phyloP scores from a whole-genome alignment of 352 stramenopile genomes.

The Phytophthora idaei region DNA sequence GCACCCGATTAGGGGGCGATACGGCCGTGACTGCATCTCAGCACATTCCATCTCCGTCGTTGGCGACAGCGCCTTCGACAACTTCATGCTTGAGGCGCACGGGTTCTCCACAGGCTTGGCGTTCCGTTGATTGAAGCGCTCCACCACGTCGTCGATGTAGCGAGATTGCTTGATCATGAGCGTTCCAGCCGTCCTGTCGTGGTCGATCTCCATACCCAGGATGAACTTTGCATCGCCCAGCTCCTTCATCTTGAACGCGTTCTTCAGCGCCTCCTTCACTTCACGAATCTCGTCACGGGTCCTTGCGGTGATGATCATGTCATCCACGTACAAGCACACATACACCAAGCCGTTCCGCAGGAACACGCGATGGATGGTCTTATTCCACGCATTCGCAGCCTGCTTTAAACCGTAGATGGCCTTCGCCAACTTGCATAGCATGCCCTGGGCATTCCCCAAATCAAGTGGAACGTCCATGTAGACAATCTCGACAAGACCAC shows the following conservation, averaged over 20 bases:
- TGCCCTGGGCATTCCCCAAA: neutral
- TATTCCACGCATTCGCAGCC: constrained; percentile 24
- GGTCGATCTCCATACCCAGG: neutral
- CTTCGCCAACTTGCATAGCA: constrained; percentile 12
- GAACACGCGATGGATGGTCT: neutral
- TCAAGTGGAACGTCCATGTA: constrained; percentile 15
- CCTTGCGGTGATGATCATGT: neutral
- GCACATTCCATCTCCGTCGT: too few relatives aligned
- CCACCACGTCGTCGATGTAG: neutral
- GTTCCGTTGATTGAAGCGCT: neutral
- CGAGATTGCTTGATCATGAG: neutral
- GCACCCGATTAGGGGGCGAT: too few relatives aligned
- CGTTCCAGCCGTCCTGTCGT: neutral
- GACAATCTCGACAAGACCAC: neutral
- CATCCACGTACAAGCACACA: neutral
- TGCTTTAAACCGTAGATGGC: constrained; percentile 30
- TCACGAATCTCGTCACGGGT: neutral
- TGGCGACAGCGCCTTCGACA: too few relatives aligned
- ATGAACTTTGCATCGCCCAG: neutral
- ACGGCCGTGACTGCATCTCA: too few relatives aligned
- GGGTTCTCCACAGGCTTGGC: neutral
- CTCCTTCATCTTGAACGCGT: neutral
- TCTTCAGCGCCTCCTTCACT: neutral
- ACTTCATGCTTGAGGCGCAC: too few relatives aligned
- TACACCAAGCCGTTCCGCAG: neutral